Evolutionary conservation across 176 grass and related monocot species (phyloP), one percentile per base, ranked within the genome.

Genomic region (Carex pumila): DNA sequence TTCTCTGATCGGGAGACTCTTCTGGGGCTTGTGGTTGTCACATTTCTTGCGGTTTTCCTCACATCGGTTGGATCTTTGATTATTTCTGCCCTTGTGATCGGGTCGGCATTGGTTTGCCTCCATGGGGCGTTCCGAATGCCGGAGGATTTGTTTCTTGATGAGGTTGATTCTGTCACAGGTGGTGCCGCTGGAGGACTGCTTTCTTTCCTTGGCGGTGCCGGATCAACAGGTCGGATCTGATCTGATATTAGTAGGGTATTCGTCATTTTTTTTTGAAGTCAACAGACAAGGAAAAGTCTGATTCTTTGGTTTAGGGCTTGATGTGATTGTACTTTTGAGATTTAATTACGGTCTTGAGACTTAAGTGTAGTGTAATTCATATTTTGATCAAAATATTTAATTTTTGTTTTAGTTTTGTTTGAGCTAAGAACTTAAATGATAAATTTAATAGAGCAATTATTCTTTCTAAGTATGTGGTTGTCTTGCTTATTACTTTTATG

Each of bases 1-100:
- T 90, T 95, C 89, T 93, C 93, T 49, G 96, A 95, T 85, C 89
- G 91, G 8, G 96, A 98, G 85, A 95, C 93, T 57, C 91, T 98
- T 60, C 74, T 94, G 61, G 86, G 83, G 53, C 95, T 98, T 57
- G 86, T 86, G 81, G 78, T 98, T 25, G 61, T 90, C 1, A 91
- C 89, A 14, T 68, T 95, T 56, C 88, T 98, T 76, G 85, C 87
- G 61, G 90, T 93, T 82, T 93, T 93, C 88, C 86, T 98, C 61
- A 95, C 95, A 15, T 92, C 95, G 30, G 92, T 98, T 2, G 92
- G 92, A 50, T 95, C 91, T 65, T 87, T 93, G 84, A 91, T 98
- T 84, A 89, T 95, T 87, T 98, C 92, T 55, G 92, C 92, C 18
- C 79, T 98, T 61, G 19, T 95, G 52, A 86, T 93, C 52, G 92